Percentiles rank a stretch among this genome's conserved stretches.
phyloP scores from a whole-genome alignment of 176 grass and related monocot genomes.

The Triticum dicoccoides region DNA sequence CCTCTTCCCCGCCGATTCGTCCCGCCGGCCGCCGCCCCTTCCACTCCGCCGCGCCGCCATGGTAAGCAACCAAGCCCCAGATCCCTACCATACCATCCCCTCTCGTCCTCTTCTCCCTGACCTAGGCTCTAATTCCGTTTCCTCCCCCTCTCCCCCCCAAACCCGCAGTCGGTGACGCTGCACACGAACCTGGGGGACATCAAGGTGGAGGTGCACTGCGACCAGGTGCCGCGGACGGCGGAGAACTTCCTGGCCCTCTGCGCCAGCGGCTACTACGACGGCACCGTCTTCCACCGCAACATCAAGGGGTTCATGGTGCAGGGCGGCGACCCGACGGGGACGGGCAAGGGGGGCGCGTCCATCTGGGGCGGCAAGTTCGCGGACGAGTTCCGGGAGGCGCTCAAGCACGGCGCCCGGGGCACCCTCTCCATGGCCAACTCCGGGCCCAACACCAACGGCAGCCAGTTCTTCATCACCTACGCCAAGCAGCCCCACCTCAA shows the following conservation, averaged over 20 bases:
- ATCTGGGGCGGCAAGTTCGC: constrained; percentile 92
- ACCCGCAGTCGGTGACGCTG: constrained; percentile 80
- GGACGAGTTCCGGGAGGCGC: constrained; percentile 84
- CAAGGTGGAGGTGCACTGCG: constrained; percentile 97
- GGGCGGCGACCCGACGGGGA: constrained; percentile 88
- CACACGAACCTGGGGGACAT: constrained; percentile 99
- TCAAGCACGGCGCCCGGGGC: constrained; percentile 89
- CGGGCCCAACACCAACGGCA: constrained; percentile 89
- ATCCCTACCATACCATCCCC: background rate
- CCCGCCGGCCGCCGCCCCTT: background rate
- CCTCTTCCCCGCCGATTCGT: background rate
- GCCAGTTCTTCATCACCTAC: constrained; percentile 97
- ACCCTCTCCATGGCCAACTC: constrained; percentile 90
- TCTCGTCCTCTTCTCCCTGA: background rate
- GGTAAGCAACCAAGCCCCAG: constrained; percentile 24
- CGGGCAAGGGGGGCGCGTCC: constrained; percentile 82
- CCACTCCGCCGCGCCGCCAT: constrained; percentile 17
- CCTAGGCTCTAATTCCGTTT: background rate
- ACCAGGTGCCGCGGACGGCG: constrained; percentile 71
- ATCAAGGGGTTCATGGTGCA: constrained; percentile 99
- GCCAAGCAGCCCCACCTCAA: constrained; percentile 96
- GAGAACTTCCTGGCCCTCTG: constrained; percentile 95
- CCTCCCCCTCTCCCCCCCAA: background rate
- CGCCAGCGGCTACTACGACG: constrained; percentile 95
- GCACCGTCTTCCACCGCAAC: constrained; percentile 88